phyloP scores from a whole-genome alignment of 2,329 filamentous ascomycete genomes.

The Stagonosporopsis cucurbitacearum region DNA sequence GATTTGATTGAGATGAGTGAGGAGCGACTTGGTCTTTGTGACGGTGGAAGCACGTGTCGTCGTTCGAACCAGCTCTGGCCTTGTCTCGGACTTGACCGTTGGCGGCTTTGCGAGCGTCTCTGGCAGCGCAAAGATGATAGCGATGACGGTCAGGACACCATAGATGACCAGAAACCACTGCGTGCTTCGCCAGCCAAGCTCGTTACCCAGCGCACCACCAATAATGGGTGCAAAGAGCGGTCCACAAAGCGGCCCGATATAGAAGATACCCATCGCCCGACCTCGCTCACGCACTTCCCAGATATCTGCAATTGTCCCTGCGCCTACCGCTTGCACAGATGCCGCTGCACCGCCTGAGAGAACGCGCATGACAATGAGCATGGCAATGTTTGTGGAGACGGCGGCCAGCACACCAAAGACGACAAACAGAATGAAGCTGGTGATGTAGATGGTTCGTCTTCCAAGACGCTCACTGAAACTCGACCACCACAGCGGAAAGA shows the following conservation, averaged over 20 bases:
- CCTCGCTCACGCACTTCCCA: slow-evolving; percentile 49
- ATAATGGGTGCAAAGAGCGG: slow-evolving; percentile 49
- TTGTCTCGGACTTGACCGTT: slow-evolving; percentile 3
- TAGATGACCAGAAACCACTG: slow-evolving; percentile 51
- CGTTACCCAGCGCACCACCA: slow-evolving; percentile 44
- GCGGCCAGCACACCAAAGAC: slow-evolving; percentile 44
- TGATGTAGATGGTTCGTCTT: slow-evolving; percentile 46
- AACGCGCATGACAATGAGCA: slow-evolving; percentile 47
- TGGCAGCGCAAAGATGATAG: slow-evolving; percentile 45
- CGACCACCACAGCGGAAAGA: slow-evolving; percentile 52
- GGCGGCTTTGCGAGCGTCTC: slow-evolving; percentile 39
- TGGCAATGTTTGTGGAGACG: slow-evolving; percentile 44
- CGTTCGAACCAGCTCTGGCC: slow-evolving; percentile 32
- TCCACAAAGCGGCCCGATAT: slow-evolving; percentile 48
- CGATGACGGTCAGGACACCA: slow-evolving; percentile 40
- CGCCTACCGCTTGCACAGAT: slow-evolving; percentile 48
- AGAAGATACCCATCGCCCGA: slow-evolving; percentile 49
- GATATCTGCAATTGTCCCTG: slow-evolving; percentile 48
- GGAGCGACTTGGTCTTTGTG: slow-evolving; percentile 38
- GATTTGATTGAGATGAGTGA: slow-evolving; percentile 41
- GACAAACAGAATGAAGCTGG: slow-evolving; percentile 44
- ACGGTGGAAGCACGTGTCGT: slow-evolving; percentile 46
- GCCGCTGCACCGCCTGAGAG: slow-evolving; percentile 48
- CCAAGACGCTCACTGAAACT: slow-evolving; percentile 48
- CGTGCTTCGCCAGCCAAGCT: slow-evolving; percentile 48